These are phyloP conservation scores for Thymus quinquecostatus DNA, from an alignment of 257 asterid genomes.

Conservation along the genomic window DNA sequence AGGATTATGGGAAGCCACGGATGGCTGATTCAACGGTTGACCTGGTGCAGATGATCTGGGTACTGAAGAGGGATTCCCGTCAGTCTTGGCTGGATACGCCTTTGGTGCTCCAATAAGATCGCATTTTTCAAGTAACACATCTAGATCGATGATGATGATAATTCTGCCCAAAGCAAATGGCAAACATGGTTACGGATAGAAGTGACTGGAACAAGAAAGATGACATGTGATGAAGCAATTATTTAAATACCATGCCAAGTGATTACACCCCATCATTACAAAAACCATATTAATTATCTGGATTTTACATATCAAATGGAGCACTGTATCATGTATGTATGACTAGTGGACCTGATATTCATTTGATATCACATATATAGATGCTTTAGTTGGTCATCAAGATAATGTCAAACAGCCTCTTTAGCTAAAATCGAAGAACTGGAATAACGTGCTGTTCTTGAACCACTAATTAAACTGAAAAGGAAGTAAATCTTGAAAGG, in stretches of 20 bases:
- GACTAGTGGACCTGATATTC: neutral
- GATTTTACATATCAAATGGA: neutral
- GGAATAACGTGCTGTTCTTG: neutral
- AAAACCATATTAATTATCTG: neutral
- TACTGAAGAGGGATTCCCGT: constrained; percentile 45
- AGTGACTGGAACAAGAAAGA: neutral
- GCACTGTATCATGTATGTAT: neutral
- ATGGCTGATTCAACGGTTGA: constrained; percentile 53
- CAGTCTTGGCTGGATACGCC: constrained; percentile 38
- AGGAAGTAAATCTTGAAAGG: neutral
- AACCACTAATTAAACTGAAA: neutral
- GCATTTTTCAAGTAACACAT: constrained; percentile 58
- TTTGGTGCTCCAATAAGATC: constrained; percentile 76
- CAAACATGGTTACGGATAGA: constrained; percentile 23
- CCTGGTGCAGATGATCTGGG: constrained; percentile 44
- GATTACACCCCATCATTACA: neutral
- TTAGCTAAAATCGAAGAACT: neutral
- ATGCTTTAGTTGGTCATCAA: no score
- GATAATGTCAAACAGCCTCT: neutral
- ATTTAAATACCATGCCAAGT: neutral
- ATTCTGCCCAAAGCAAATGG: constrained; percentile 62
- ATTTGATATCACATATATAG: neutral
- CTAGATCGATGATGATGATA: constrained; percentile 70
- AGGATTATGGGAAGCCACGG: constrained; percentile 23
- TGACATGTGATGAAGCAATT: neutral